Evolutionary conservation across 2,329 filamentous ascomycete genomes (phyloP).

Genomic region (Hypoxylon sp.): DNA sequence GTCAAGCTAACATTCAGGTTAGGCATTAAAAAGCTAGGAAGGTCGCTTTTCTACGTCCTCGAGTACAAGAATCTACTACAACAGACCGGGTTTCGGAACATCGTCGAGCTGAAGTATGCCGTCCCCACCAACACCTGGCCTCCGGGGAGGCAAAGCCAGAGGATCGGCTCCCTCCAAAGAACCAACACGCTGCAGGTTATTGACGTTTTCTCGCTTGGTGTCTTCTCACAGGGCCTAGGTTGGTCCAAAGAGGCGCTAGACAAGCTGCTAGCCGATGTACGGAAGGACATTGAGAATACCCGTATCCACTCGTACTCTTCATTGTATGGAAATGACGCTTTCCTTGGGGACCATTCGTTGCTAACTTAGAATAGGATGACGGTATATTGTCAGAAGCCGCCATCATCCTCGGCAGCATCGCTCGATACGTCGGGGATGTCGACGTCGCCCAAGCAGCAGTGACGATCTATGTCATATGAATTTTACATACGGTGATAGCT

Average conservation of each 20-base stretch:
- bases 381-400: slow-evolving; percentile 48
- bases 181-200: slow-evolving; percentile 47
- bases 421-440: slow-evolving; percentile 17
- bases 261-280: slow-evolving; percentile 40
- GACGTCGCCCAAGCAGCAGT: slow-evolving; percentile 10
- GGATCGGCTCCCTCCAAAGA: slow-evolving; percentile 48
- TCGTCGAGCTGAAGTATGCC: slow-evolving; percentile 47
- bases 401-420: slow-evolving; percentile 34
- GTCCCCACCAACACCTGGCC: slow-evolving; percentile 49
- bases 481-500: not conserved
- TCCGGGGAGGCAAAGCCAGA: slow-evolving; percentile 48
- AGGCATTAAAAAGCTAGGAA: slow-evolving; percentile 49
- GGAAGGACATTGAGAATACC: slow-evolving; percentile 46
- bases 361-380: slow-evolving; percentile 44
- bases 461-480: slow-evolving; percentile 16
- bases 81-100: slow-evolving; percentile 44
- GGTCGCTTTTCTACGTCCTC: slow-evolving; percentile 47
- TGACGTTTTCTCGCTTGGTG: slow-evolving; percentile 42
- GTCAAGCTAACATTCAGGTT: slow-evolving; percentile 14
- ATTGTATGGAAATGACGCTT: slow-evolving; percentile 39
- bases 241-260: slow-evolving; percentile 46
- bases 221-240: slow-evolving; percentile 41
- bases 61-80: slow-evolving; percentile 45
- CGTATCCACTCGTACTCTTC: slow-evolving; percentile 49
- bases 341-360: not conserved